phyloP scores from a whole-genome alignment of 192 early-diverging fungal genomes.

The Backusella psychrophila region DNA sequence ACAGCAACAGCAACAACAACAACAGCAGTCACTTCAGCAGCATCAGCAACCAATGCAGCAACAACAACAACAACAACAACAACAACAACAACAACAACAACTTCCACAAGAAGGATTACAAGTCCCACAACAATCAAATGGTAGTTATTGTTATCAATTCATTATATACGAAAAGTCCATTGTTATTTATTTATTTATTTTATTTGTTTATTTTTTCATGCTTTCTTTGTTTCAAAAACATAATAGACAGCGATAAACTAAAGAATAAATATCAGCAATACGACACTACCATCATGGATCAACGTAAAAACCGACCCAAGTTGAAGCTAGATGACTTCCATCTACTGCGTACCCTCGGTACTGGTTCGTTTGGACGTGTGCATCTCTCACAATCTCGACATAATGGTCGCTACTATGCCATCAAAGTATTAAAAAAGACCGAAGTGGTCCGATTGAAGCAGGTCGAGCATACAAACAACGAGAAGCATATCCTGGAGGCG shows the following conservation, averaged over 20 bases:
- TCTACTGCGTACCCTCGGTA: constrained; percentile 88
- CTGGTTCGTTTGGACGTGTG: constrained; percentile 96
- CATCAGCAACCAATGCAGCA: not conserved
- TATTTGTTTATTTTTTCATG: not conserved
- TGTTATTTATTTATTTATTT: too few relatives aligned
- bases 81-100: not conserved
- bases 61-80: not conserved
- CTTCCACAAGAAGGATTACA: not conserved
- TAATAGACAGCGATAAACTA: not conserved
- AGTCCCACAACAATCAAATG: not conserved
- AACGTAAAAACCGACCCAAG: constrained; percentile 39
- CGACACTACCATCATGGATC: constrained; percentile 13
- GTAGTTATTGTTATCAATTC: not conserved
- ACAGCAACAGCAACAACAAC: not conserved
- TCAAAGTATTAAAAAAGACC: constrained; percentile 93
- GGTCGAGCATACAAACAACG: constrained; percentile 98
- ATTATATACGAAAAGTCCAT: not conserved
- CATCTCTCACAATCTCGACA: constrained; percentile 82
- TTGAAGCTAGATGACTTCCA: constrained; percentile 77
- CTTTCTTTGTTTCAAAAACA: not conserved
- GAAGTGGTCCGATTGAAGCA: constrained; percentile 95
- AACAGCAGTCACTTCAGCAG: not conserved
- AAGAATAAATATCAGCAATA: constrained; percentile 16
- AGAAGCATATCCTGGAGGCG: constrained; percentile 87
- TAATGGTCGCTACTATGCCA: constrained; percentile 89